Evolutionary conservation across 192 early-diverging fungal species (phyloP), one percentile per base, ranked within the genome.

Genomic region (Phycomyces nitens): DNA sequence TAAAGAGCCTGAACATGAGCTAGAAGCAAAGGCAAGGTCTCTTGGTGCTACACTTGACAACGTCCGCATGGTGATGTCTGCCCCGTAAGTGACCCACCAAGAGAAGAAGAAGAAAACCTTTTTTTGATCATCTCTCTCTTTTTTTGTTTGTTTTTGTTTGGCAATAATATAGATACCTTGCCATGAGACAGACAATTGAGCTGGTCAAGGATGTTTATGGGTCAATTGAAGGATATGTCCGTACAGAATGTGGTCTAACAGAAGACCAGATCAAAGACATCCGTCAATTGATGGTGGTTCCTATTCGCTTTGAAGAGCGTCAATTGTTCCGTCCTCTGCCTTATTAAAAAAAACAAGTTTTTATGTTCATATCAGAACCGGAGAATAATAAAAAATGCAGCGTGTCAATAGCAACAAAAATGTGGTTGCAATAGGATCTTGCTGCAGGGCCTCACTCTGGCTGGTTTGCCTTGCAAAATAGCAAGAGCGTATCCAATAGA

Each of bases 151-250:
- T n/a, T n/a, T n/a, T n/a, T n/a, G n/a, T n/a, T n/a, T n/a, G n/a
- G n/a, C n/a, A n/a, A n/a, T n/a, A n/a, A n/a, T n/a, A n/a, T n/a
- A 34, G 29, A 34, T 34, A 69, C 40, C 26, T 69, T 42, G 66
- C 44, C 20, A 73, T 73, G 71, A 73, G 68, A n/a, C 65, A 60
- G 43, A 73, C 71, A 53, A 52, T 81, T 62, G 44, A 60, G n/a
- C 58, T 72, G 44, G 77, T 81, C 27, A 67, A 74, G 24, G 71
- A 64, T 22, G 70, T 70, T 52, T 81, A 81, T 55, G 80, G 80
- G n/a, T 76, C 76, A 2, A 76, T 81, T 57, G 56, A 74, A 54
- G 76, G 69, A 21, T 81, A 78, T 66, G 62, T 81, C 39, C 50
- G 49, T 7, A 71, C 70, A 10, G 62, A 78, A 54, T 64, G 77